phyloP scores from a whole-genome alignment of 1,284 basidiomycete genomes.

The Wallemia hederae region DNA sequence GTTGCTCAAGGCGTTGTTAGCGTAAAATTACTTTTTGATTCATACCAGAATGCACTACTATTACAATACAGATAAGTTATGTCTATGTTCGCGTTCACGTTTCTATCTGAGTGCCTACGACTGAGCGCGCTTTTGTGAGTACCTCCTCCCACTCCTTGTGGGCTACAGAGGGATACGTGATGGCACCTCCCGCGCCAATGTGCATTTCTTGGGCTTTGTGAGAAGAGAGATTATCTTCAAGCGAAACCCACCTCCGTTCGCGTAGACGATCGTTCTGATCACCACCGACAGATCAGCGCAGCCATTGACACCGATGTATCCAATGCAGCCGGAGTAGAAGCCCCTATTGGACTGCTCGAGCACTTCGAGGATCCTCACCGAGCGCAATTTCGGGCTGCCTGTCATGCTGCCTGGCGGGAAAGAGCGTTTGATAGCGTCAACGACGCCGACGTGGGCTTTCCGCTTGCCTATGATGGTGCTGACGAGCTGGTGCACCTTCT shows the following conservation, averaged over 20 bases:
- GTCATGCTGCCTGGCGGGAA: conserved; percentile 95
- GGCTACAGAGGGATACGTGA: conserved; percentile 69
- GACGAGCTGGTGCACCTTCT: conserved; percentile 86
- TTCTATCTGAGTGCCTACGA: conserved; percentile 6
- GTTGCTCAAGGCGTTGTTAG: neutral
- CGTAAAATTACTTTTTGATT: neutral
- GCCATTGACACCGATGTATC: conserved; percentile 71
- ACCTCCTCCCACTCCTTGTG: conserved; percentile 86
- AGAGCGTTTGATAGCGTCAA: conserved; percentile 46
- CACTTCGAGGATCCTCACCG: conserved; percentile 58
- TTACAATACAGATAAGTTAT: neutral
- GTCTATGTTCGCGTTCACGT: no score
- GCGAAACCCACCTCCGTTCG: conserved; percentile 24
- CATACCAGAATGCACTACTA: neutral
- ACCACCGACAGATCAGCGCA: conserved; percentile 81
- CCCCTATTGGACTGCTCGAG: conserved; percentile 40
- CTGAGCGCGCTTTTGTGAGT: conserved; percentile 35
- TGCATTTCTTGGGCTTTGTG: conserved; percentile 11
- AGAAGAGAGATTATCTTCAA: neutral
- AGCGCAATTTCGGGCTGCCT: conserved; percentile 80
- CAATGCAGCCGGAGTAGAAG: conserved; percentile 68
- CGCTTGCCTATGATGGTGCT: conserved; percentile 57
- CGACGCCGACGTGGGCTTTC: conserved; percentile 20
- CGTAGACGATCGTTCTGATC: conserved; percentile 60
- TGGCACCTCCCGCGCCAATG: conserved; percentile 77